phyloP scores from a whole-genome alignment of 129 eudicot genomes.

The Helichrysum umbraculigerum region DNA sequence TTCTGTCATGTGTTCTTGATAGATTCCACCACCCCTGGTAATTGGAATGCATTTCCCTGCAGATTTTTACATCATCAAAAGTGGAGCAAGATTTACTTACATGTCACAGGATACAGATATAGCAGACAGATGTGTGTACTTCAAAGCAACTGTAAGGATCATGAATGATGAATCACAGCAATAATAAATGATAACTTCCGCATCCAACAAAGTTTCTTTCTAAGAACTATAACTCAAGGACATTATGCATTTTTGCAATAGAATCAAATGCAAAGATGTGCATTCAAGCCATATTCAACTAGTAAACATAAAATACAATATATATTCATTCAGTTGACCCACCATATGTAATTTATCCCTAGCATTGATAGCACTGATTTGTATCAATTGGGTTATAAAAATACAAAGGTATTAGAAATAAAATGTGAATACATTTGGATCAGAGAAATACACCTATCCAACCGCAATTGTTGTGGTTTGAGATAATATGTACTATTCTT shows the following conservation, averaged over 20 bases:
- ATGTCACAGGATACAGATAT: background rate
- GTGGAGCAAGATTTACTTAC: background rate
- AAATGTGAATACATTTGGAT: background rate
- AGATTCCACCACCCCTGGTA: slow-evolving; percentile 93
- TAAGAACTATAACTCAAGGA: background rate
- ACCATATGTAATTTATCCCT: background rate
- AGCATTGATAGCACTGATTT: background rate
- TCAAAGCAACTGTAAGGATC: slow-evolving; percentile 4
- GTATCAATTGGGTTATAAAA: background rate
- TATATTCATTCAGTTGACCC: background rate
- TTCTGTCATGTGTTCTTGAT: slow-evolving; percentile 94
- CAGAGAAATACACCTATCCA: background rate
- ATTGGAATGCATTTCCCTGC: slow-evolving; percentile 99
- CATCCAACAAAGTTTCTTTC: background rate
- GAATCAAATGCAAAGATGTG: background rate
- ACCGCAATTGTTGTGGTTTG: slow-evolving; percentile 4
- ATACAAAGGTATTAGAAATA: background rate
- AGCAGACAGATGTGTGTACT: background rate
- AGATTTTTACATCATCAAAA: slow-evolving; percentile 30
- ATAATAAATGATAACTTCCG: slow-evolving; percentile 5
- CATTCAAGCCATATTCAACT: background rate
- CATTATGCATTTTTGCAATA: background rate
- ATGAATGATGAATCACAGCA: background rate
- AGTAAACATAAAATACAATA: background rate
- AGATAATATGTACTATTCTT: background rate